phyloP scores from a whole-genome alignment of 139 green algal genomes.

The Medakamo hakoo region DNA sequence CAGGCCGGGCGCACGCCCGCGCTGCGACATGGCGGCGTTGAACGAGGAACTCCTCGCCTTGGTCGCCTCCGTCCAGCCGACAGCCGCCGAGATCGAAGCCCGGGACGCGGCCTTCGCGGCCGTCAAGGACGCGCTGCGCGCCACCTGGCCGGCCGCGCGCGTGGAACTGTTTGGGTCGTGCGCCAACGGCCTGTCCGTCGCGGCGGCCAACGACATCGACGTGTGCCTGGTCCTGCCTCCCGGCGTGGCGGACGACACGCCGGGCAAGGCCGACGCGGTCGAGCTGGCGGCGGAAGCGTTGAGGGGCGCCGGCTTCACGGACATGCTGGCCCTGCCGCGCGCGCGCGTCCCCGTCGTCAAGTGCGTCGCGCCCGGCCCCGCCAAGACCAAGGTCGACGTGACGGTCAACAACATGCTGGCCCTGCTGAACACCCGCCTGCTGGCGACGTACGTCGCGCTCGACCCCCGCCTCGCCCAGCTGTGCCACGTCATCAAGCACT shows the following conservation, averaged over 20 bases:
- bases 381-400: slow-evolving; percentile 44
- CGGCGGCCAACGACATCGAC: slow-evolving; percentile 60
- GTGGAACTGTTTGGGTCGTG: slow-evolving; percentile 50
- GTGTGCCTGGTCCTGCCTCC: slow-evolving; percentile 44
- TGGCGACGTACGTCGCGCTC: slow-evolving; percentile 54
- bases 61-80: slow-evolving; percentile 21
- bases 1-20: slow-evolving; percentile 14
- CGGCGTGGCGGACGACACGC: slow-evolving; percentile 7
- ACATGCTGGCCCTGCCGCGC: slow-evolving; percentile 41
- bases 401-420: slow-evolving; percentile 79
- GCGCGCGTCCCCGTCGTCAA: slow-evolving; percentile 79
- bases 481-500: slow-evolving; percentile 74
- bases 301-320: slow-evolving; percentile 28
- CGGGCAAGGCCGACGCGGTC: slow-evolving; percentile 30
- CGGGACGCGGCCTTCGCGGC: slow-evolving; percentile 20
- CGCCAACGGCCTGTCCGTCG: slow-evolving; percentile 48
- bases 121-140: slow-evolving; percentile 22
- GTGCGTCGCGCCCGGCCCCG: slow-evolving; percentile 35
- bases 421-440: slow-evolving; percentile 69
- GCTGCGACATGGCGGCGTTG: slow-evolving; percentile 19
- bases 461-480: slow-evolving; percentile 64
- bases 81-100: slow-evolving; percentile 20
- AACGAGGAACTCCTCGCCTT: slow-evolving; percentile 26
- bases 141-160: slow-evolving; percentile 21
- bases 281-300: slow-evolving; percentile 36